A percentile compares a stretch with the other conserved stretches of the same genome.
Evolutionary conservation across 495 filamentous ascomycete species (phyloP).

Genomic region (Parathielavia appendiculata): DNA sequence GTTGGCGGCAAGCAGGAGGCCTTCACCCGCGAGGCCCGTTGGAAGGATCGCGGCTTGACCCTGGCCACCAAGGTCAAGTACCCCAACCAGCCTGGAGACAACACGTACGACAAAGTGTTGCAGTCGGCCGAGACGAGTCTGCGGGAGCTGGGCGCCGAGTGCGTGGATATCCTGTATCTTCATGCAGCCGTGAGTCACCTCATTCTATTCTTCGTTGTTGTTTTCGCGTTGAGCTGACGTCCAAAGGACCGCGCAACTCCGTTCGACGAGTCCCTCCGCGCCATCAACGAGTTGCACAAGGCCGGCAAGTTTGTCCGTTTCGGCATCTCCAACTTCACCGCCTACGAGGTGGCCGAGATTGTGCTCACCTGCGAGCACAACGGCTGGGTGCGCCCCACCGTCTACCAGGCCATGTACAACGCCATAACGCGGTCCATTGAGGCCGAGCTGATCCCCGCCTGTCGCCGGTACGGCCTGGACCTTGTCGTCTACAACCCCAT

Average conservation of each 20-base stretch:
- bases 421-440: slow-evolving; percentile 72
- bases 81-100: slow-evolving; percentile 52
- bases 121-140: slow-evolving; percentile 60
- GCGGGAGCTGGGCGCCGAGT: slow-evolving; percentile 66
- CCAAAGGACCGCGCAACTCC: slow-evolving; percentile 62
- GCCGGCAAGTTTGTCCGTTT: slow-evolving; percentile 81
- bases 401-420: slow-evolving; percentile 67
- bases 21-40: slow-evolving; percentile 68
- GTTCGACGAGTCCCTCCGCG: slow-evolving; percentile 74
- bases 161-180: slow-evolving; percentile 83
- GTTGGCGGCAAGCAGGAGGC: slow-evolving; percentile 71
- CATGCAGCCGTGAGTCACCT: slow-evolving; percentile 56
- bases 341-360: slow-evolving; percentile 88
- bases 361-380: slow-evolving; percentile 75
- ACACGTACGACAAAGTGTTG: slow-evolving; percentile 56
- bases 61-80: slow-evolving; percentile 80
- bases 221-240: background rate
- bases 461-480: slow-evolving; percentile 78
- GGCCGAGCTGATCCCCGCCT: slow-evolving; percentile 71
- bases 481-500: slow-evolving; percentile 90
- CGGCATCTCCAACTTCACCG: slow-evolving; percentile 78
- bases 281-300: slow-evolving; percentile 75
- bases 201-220: background rate
- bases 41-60: slow-evolving; percentile 76
- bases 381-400: slow-evolving; percentile 64